These are phyloP conservation scores for Alternaria dauci DNA, from an alignment of 2,329 filamentous ascomycete species.

Conservation along the genomic window DNA sequence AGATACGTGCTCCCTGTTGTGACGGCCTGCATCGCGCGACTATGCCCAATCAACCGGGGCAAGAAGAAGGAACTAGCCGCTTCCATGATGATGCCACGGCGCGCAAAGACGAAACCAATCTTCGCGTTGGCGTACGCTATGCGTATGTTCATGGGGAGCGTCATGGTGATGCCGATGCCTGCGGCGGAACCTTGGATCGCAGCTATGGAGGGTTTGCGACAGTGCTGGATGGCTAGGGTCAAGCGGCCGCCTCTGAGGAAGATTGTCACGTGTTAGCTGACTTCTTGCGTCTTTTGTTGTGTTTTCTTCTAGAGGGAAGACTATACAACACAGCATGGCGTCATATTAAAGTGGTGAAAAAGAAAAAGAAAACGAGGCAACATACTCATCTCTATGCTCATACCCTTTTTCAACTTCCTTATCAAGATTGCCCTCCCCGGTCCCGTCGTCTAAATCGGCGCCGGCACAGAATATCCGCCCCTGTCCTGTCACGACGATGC, in stretches of 20 bases:
- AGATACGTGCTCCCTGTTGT: constrained; percentile 72
- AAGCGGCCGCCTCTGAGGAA: constrained; percentile 54
- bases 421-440: constrained; percentile 53
- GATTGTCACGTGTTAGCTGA: neutral
- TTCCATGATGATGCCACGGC: constrained; percentile 76
- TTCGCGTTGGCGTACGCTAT: constrained; percentile 66
- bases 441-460: constrained; percentile 64
- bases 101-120: constrained; percentile 77
- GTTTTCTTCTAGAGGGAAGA: neutral
- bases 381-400: constrained; percentile 64
- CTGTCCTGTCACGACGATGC: constrained; percentile 63
- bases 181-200: constrained; percentile 66
- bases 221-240: constrained; percentile 63
- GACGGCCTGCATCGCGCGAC: constrained; percentile 69
- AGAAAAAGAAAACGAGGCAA: neutral
- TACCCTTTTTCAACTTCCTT: constrained; percentile 54
- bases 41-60: constrained; percentile 72
- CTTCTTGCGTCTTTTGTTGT: neutral
- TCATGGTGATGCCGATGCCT: constrained; percentile 67
- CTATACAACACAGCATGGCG: neutral
- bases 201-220: constrained; percentile 65
- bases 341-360: neutral
- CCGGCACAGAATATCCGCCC: constrained; percentile 64
- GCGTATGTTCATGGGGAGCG: constrained; percentile 64
- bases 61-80: constrained; percentile 76